Conservation (phyloP, 2,329 filamentous ascomycete species). For the Chaetomium olivaceum region DNA sequence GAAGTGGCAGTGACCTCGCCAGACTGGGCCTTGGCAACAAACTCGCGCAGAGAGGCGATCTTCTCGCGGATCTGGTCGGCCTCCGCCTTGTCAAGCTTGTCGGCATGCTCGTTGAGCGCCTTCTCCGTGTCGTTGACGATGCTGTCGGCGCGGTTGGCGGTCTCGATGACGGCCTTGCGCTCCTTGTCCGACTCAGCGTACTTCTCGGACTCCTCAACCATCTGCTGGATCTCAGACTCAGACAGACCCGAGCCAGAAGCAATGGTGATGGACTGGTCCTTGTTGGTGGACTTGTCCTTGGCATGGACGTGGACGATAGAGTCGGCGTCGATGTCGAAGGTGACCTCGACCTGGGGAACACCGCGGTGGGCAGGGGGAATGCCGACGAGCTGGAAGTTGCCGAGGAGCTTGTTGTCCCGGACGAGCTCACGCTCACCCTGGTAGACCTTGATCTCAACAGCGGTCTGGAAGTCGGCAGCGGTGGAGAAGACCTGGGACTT, state of each 20-base stretch:
- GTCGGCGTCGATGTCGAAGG: slow-evolving; percentile 97
- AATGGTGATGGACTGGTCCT: slow-evolving; percentile 99
- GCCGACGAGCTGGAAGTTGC: slow-evolving; percentile 98
- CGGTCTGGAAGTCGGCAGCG: slow-evolving; percentile 95
- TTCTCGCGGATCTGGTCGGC: slow-evolving; percentile 92
- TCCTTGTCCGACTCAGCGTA: slow-evolving; percentile 95
- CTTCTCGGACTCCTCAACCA: slow-evolving; percentile 98
- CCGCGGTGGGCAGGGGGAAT: slow-evolving; percentile 95
- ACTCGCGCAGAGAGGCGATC: slow-evolving; percentile 81
- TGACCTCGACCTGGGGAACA: slow-evolving; percentile 95
- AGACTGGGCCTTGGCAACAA: slow-evolving; percentile 90
- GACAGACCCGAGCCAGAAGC: slow-evolving; percentile 96
- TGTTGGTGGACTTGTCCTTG: slow-evolving; percentile 99
- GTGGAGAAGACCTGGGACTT: slow-evolving; percentile 99
- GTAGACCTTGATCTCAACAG: slow-evolving; percentile 99
- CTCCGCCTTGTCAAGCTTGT: slow-evolving; percentile 96
- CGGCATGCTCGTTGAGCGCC: slow-evolving; percentile 93
- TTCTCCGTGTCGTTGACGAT: slow-evolving; percentile 98
- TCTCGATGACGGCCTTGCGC: slow-evolving; percentile 92
- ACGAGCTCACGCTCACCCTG: slow-evolving; percentile 99
- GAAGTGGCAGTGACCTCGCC: slow-evolving; percentile 85
- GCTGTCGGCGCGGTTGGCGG: slow-evolving; percentile 95
- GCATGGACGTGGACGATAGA: slow-evolving; percentile 97
- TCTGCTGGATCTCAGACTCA: slow-evolving; percentile 90
- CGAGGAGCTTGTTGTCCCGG: slow-evolving; percentile 96